Percentiles rank a stretch among this genome's conserved stretches.
These are phyloP conservation scores for Tricholoma saponaceum DNA, from an alignment of 768 basidiomycete species.

Conservation along the genomic window DNA sequence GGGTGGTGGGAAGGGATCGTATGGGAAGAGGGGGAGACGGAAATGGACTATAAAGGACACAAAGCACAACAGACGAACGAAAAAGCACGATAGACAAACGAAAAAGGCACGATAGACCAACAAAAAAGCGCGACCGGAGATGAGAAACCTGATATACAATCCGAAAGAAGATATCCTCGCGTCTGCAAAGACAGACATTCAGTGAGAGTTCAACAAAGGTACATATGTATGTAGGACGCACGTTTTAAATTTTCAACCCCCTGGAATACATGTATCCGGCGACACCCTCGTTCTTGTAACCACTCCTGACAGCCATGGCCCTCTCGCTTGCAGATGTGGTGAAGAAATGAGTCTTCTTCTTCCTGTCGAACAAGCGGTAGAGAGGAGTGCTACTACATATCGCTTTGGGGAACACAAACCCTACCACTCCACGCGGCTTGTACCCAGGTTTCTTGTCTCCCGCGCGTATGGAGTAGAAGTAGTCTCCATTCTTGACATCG, in stretches of 20 bases:
- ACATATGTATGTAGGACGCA: background rate
- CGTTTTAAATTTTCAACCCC: background rate
- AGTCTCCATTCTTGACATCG: background rate
- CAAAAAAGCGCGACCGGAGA: background rate
- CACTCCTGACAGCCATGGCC: slow-evolving; percentile 4
- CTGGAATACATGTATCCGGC: slow-evolving; percentile 7
- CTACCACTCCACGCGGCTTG: slow-evolving; percentile 5
- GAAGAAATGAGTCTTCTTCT: slow-evolving; percentile 6
- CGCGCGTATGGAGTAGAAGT: slow-evolving; percentile 6
- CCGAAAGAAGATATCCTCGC: background rate
- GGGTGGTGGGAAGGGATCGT: background rate
- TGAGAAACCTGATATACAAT: background rate
- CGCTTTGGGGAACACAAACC: slow-evolving; percentile 1
- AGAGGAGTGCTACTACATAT: slow-evolving; percentile 3
- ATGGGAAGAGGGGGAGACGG: background rate
- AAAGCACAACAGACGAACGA: background rate
- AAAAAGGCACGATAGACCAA: no score
- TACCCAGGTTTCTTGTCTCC: slow-evolving; percentile 5
- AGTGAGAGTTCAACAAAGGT: background rate
- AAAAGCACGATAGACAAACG: no score
- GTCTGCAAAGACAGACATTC: background rate
- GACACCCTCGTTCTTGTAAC: slow-evolving; percentile 8
- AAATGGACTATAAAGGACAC: background rate
- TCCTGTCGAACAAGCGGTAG: slow-evolving; percentile 6
- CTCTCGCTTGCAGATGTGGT: slow-evolving; percentile 7